Conservation (phyloP, 441 rosid genomes). For the Isatis lusitanica region DNA sequence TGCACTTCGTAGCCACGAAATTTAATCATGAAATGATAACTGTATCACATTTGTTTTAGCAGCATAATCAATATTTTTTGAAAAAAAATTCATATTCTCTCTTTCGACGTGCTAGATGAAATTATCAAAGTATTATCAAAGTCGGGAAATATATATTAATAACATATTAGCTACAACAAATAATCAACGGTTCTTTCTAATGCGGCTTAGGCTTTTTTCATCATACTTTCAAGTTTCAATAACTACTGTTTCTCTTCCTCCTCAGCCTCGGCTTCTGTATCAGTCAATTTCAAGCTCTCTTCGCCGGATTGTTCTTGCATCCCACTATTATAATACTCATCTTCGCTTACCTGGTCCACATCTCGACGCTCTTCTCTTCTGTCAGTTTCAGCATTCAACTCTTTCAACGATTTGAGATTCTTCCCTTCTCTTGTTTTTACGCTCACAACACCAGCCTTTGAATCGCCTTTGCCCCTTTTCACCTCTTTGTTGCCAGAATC, state of each 20-base stretch:
- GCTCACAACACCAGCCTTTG: not conserved
- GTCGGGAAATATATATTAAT: not conserved
- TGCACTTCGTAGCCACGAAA: not conserved
- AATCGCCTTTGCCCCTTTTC: constrained; percentile 5
- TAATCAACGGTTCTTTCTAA: not conserved
- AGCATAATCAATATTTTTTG: not conserved
- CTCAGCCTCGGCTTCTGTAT: constrained; percentile 13
- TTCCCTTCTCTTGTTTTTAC: constrained; percentile 17
- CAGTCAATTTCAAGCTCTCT: not conserved
- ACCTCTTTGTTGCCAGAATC: constrained; percentile 1
- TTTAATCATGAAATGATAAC: not conserved
- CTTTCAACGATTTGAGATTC: constrained; percentile 32
- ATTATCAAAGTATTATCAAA: not conserved
- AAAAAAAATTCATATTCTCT: no score
- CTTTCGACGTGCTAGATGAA: not conserved
- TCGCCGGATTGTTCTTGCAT: constrained; percentile 24
- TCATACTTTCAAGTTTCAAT: no score
- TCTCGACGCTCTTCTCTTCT: constrained; percentile 31
- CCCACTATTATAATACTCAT: constrained; percentile 1
- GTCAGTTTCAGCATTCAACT: constrained; percentile 30
- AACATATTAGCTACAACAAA: not conserved
- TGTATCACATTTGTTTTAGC: not conserved
- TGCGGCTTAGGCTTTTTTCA: no score
- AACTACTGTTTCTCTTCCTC: constrained; percentile 11
- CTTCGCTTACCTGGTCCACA: constrained; percentile 8